Conservation (phyloP, 768 basidiomycete genomes). For the Pholiota conissans region DNA sequence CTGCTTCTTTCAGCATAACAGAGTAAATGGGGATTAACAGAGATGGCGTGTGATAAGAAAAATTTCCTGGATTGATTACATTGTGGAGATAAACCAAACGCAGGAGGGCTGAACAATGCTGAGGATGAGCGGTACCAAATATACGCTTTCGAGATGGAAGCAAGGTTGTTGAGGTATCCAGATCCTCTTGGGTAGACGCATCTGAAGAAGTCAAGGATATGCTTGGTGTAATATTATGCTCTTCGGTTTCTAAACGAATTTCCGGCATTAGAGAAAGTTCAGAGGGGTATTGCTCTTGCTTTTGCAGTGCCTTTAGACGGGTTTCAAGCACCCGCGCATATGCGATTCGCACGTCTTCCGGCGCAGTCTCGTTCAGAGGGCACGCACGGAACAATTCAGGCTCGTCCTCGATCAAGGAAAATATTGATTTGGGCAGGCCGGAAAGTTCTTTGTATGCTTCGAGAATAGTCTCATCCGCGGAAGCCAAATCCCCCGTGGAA, state of each 20-base stretch:
- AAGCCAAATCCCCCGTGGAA: constrained; percentile 25
- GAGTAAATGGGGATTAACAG: constrained; percentile 70
- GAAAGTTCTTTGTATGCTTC: constrained; percentile 56
- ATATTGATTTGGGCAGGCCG: constrained; percentile 51
- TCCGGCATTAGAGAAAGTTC: constrained; percentile 34
- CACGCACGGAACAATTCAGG: constrained; percentile 44
- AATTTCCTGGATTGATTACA: constrained; percentile 68
- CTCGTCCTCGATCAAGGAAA: constrained; percentile 50
- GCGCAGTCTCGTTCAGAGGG: constrained; percentile 50
- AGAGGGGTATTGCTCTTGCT: constrained; percentile 34
- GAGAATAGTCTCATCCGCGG: constrained; percentile 48
- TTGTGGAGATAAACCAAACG: constrained; percentile 74
- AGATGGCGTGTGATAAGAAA: constrained; percentile 68
- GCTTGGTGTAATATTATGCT: constrained; percentile 25
- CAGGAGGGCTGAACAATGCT: constrained; percentile 62
- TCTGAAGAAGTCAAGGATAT: constrained; percentile 35
- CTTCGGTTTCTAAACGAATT: constrained; percentile 34
- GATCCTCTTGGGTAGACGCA: constrained; percentile 6
- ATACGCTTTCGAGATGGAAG: constrained; percentile 45
- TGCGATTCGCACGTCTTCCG: constrained; percentile 45
- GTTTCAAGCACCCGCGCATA: constrained; percentile 54
- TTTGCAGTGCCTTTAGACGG: constrained; percentile 48
- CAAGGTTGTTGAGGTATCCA: constrained; percentile 36
- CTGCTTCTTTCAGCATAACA: constrained; percentile 59
- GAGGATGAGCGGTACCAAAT: constrained; percentile 50